A percentile compares a stretch with the other conserved stretches of the same genome.
Evolutionary conservation across 352 stramenopile genomes (phyloP).

Genomic region (Elongisporangium undulatum): DNA sequence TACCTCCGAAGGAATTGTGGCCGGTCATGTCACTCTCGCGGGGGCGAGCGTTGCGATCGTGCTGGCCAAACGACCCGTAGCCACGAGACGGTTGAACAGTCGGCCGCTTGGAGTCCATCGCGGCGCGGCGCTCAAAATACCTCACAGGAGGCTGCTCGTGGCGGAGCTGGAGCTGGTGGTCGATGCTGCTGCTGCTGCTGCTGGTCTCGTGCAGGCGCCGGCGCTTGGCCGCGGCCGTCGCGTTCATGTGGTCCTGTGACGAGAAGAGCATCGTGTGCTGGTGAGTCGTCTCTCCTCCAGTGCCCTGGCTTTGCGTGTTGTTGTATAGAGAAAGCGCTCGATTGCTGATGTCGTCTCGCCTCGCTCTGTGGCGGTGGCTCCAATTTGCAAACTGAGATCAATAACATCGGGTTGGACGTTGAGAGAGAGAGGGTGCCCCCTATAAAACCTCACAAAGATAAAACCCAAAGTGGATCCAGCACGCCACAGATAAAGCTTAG

Average conservation of each 20-base stretch:
- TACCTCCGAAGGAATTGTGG: background rate
- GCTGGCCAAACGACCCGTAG: background rate
- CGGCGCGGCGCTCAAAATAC: background rate
- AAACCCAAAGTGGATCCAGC: background rate
- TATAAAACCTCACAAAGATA: background rate
- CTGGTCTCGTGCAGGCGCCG: background rate
- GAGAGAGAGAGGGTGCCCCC: background rate
- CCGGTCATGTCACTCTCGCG: background rate
- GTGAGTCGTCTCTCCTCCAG: background rate
- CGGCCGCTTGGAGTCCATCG: background rate
- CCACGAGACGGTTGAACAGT: background rate
- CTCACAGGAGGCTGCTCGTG: background rate
- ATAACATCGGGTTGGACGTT: background rate
- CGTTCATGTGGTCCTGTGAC: background rate
- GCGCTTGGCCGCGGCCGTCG: background rate
- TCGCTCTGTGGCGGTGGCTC: background rate
- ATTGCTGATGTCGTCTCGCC: background rate
- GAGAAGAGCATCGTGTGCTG: background rate
- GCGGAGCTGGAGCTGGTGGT: background rate
- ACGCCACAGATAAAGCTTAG: background rate
- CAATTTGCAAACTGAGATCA: background rate
- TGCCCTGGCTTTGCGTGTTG: no score
- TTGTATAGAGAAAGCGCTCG: no score
- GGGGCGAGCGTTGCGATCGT: background rate
- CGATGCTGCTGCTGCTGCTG: background rate